Evolutionary conservation across 2,329 filamentous ascomycete species (phyloP).

Genomic region (Raffaelea deltoideospora): DNA sequence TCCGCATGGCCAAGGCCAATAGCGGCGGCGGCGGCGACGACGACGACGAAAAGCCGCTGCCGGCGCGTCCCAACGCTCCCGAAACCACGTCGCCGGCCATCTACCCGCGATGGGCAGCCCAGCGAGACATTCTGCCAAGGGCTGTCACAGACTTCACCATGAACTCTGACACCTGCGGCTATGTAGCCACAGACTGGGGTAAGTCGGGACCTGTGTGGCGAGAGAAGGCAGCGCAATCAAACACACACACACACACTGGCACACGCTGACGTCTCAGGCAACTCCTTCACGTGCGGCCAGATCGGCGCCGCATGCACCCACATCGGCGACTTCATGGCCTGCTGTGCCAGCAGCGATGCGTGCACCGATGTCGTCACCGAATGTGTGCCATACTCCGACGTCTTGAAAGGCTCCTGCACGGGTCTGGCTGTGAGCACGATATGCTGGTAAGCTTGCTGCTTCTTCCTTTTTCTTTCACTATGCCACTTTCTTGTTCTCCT

Average conservation of each 20-base stretch:
- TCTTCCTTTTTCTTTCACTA: too few species aligned
- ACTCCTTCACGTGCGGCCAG: background rate
- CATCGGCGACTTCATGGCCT: background rate
- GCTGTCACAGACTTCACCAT: background rate
- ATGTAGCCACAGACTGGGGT: background rate
- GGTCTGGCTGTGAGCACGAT: background rate
- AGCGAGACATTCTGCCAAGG: too few species aligned
- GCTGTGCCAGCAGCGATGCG: background rate
- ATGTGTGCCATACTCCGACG: background rate
- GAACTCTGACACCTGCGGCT: background rate
- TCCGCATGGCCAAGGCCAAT: too few species aligned
- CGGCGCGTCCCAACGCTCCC: too few species aligned
- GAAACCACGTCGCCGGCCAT: too few species aligned
- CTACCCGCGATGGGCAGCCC: too few species aligned
- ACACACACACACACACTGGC: too few species aligned
- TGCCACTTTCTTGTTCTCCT: too few species aligned
- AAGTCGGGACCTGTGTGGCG: background rate
- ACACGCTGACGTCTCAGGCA: background rate
- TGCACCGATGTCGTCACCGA: background rate
- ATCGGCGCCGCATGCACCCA: conserved; percentile 1
- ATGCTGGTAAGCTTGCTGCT: too few species aligned
- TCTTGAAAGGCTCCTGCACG: background rate
- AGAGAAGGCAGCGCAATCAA: too few species aligned
- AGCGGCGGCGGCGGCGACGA: too few species aligned
- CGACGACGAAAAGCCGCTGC: too few species aligned